Percentiles rank a stretch among this genome's conserved stretches.
These are phyloP conservation scores for Termitomyces heimii DNA, from an alignment of 768 basidiomycete genomes.

Conservation along the genomic window DNA sequence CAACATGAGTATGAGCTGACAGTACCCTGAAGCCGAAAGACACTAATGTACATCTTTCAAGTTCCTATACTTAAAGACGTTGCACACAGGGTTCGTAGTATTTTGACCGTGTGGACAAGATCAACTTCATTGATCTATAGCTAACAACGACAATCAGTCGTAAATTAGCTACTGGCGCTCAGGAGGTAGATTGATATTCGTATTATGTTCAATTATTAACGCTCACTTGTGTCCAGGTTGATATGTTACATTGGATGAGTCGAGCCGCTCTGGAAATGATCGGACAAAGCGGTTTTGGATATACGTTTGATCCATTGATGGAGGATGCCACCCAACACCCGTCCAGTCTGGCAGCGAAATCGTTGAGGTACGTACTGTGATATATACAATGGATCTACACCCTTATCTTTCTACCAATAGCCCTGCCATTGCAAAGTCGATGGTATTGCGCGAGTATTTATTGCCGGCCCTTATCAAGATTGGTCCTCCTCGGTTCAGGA, in stretches of 20 bases:
- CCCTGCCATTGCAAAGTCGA: constrained; percentile 1
- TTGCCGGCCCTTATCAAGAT: constrained; percentile 11
- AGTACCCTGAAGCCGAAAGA: background rate
- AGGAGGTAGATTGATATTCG: constrained; percentile 1
- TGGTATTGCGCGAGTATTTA: constrained; percentile 9
- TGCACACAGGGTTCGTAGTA: constrained; percentile 8
- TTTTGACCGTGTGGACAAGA: background rate
- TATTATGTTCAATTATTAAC: background rate
- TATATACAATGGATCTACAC: background rate
- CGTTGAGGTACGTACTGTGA: background rate
- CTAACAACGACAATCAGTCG: background rate
- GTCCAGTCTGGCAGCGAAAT: constrained; percentile 7
- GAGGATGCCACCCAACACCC: too few species aligned
- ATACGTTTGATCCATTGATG: too few species aligned
- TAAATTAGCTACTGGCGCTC: constrained; percentile 4
- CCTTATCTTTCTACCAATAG: background rate
- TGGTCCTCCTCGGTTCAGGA: constrained; percentile 11
- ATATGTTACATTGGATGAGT: too few species aligned
- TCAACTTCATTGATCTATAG: background rate
- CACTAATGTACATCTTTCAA: background rate
- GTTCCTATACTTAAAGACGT: constrained; percentile 15
- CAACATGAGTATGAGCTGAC: too few species aligned
- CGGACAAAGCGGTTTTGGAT: too few species aligned
- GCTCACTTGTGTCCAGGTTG: too few species aligned
- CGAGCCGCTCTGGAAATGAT: too few species aligned